phyloP scores from a whole-genome alignment of 306 rosid genomes.

The Arachis hypogaea region DNA sequence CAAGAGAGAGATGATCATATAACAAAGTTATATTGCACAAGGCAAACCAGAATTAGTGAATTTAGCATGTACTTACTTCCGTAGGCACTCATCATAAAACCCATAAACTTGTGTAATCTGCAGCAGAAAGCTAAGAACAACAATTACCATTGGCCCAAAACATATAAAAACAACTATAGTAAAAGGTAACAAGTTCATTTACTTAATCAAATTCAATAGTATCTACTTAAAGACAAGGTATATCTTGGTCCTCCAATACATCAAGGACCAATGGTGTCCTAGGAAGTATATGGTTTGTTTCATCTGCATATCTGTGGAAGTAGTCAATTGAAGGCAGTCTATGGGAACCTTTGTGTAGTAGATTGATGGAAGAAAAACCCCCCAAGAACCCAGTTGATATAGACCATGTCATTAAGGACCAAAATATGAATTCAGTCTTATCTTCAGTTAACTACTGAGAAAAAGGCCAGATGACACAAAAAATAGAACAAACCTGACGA shows the following conservation, averaged over 20 bases:
- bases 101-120: constrained; percentile 99
- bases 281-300: constrained; percentile 3
- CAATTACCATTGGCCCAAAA: constrained; percentile 10
- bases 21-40: constrained; percentile 9
- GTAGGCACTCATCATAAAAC: constrained; percentile 91
- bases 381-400: constrained; percentile 14
- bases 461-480: constrained; percentile 14
- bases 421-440: background rate
- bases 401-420: background rate
- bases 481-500: constrained; percentile 75
- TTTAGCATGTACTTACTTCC: constrained; percentile 70
- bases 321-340: constrained; percentile 5
- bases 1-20: constrained; percentile 1
- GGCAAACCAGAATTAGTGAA: constrained; percentile 25
- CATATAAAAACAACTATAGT: background rate
- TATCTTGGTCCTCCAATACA: constrained; percentile 24
- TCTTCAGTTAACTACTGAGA: constrained; percentile 11
- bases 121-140: constrained; percentile 47
- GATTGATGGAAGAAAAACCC: background rate
- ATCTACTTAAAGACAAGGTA: background rate
- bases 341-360: constrained; percentile 6
- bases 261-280: background rate
- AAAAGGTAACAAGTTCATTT: background rate
- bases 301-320: background rate
- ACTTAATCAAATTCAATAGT: constrained; percentile 10